Conservation (phyloP, 306 rosid genomes). For the Sicyos baderoa region DNA sequence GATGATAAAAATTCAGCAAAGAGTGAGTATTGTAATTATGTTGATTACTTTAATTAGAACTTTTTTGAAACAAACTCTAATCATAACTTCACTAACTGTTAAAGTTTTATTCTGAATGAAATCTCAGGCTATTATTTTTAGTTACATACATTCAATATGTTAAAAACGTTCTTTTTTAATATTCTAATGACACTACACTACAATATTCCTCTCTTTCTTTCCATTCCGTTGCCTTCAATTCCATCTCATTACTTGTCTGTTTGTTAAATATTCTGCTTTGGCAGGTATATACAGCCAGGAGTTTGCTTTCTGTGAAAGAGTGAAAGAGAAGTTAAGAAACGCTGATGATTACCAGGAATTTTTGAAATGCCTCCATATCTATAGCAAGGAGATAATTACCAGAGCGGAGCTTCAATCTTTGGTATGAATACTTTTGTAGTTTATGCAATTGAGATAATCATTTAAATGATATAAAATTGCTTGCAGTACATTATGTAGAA, state of each 20-base stretch:
- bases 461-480: not conserved
- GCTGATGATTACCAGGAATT: slow-evolving; percentile 86
- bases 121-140: not conserved
- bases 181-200: not conserved
- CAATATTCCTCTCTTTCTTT: not conserved
- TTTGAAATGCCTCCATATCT: slow-evolving; percentile 91
- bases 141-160: not conserved
- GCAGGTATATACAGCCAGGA: slow-evolving; percentile 70
- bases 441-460: not conserved
- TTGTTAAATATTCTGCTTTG: slow-evolving; percentile 18
- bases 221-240: slow-evolving; percentile 5
- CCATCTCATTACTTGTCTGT: not conserved
- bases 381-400: slow-evolving; percentile 89
- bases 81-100: not conserved
- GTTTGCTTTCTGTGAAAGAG: slow-evolving; percentile 76
- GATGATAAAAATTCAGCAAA: slow-evolving; percentile 65
- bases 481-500: not conserved
- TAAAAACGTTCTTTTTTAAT: not conserved
- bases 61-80: not conserved
- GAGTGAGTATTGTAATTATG: slow-evolving; percentile 44
- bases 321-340: slow-evolving; percentile 77
- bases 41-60: not conserved
- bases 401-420: slow-evolving; percentile 70
- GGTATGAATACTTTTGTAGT: slow-evolving; percentile 41
- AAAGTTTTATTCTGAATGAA: not conserved